Evolutionary conservation across 768 basidiomycete genomes (phyloP), one percentile per base, ranked within the genome.

Genomic region (Tephrocybe sp.): DNA sequence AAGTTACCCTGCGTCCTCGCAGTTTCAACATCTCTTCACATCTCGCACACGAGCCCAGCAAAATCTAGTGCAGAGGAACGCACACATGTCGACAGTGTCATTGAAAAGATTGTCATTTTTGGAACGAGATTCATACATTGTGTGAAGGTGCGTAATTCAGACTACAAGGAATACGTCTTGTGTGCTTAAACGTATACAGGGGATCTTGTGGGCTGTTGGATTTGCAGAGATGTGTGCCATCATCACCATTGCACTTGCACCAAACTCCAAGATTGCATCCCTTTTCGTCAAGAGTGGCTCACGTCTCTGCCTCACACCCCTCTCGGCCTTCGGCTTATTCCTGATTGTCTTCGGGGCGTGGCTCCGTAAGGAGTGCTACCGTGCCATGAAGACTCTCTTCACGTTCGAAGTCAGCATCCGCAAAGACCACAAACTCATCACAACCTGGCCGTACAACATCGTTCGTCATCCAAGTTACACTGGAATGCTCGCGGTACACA

Each of bases 401-500:
- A 26, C 26, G 26, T 26, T 49, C 39, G 20, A 49, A 22, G 31
- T 49, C 39, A 49, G 23, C 30, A 49, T 49, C 32, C 38, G 39
- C 9, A 49, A 49, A 39, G 48, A 49, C 39, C 48, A 49, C 17
- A 54, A 54, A 23, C 56, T 68, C 22, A 52, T 70, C 16, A 69
- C 66, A 1, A 61, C 56, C 0, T 65, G 69, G 1, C 68, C 70
- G 6, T 72, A 71, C 52, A 44, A 54, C 23, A 45, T 68, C 32
- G 65, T 68, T 4, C 68, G 70, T 33, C 69, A 71, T 52, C 69
- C 69, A 2, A 53, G 60, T 10, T 72, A 73, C 48, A 53, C 61
- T 0, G 68, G 61, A 11, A 54, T 53, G 4, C 16, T 64, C 12
- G 39, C 74, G 2, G 51, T 63, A 5, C 53, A 56, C 22, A 1